Percentiles rank a stretch among this genome's conserved stretches.
Conservation (phyloP, 139 green algal genomes). For the Micromonas commoda region DNA sequence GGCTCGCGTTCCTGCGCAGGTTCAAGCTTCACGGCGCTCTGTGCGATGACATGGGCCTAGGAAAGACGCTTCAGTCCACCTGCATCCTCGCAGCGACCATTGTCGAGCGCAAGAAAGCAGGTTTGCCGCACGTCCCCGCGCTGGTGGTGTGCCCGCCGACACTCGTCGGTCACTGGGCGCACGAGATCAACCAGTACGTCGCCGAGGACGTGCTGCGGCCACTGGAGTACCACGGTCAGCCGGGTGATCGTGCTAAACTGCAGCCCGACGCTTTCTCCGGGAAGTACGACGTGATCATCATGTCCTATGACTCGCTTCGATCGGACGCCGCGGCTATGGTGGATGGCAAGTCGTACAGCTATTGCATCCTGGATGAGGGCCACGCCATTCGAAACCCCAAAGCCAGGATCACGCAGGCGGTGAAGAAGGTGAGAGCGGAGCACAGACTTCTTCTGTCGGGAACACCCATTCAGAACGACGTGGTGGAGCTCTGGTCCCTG, state of each 20-base stretch:
- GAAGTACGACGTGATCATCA: constrained; percentile 65
- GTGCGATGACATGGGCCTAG: constrained; percentile 88
- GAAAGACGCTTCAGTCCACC: constrained; percentile 41
- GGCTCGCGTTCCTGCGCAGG: constrained; percentile 89
- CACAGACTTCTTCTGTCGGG: constrained; percentile 79
- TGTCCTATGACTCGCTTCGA: constrained; percentile 80
- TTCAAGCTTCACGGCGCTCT: constrained; percentile 91
- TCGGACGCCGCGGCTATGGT: constrained; percentile 56
- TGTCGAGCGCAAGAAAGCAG: background rate
- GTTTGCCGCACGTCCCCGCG: constrained; percentile 43
- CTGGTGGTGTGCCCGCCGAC: constrained; percentile 90
- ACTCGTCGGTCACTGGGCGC: constrained; percentile 88
- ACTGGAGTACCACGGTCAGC: constrained; percentile 60
- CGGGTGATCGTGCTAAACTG: constrained; percentile 39
- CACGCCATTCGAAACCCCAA: constrained; percentile 89
- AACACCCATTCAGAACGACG: constrained; percentile 77
- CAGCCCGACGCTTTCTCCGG: background rate
- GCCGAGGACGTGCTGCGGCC: constrained; percentile 42
- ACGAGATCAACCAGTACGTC: constrained; percentile 74
- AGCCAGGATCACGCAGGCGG: constrained; percentile 56
- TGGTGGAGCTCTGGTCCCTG: constrained; percentile 89
- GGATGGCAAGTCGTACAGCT: constrained; percentile 57
- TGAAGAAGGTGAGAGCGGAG: constrained; percentile 51
- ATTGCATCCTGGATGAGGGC: constrained; percentile 92
- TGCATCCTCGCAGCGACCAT: constrained; percentile 18